Evolutionary conservation across 345 rosid species (phyloP), one percentile per base, ranked within the genome.

Genomic region (Carallia pectinifolia): DNA sequence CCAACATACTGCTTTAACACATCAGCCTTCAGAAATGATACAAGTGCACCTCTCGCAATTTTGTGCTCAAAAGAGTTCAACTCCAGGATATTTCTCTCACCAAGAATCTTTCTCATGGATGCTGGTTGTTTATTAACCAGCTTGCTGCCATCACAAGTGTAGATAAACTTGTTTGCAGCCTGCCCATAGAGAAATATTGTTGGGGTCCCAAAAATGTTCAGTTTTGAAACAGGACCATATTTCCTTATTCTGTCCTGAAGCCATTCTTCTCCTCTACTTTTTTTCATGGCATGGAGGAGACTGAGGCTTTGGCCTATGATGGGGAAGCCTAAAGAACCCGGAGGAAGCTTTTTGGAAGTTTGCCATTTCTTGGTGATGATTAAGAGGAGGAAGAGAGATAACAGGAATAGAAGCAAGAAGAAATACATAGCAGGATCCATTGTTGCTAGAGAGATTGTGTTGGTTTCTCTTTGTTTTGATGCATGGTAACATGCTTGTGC

Each of bases 191-290:
- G 30, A 64, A 83, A 75, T 34, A 78, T 70, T 0, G 81, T 66
- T 1, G 75, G 77, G 12, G 48, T 65, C 48, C 76, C 80, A 7
- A 81, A 68, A 19, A 83, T 47, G 23, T 56, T 72, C 59, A 76
- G 64, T 56, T 82, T 85, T 0, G 83, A 81, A 27, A 85, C n/a
- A 0, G 82, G 78, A 2, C 86, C 86, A 4, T 79, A 75, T 56
- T 77, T 81, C 4, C 33, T 59, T 29, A 23, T 60, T 65, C 77
- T 79, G 18, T 72, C 69, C 13, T 23, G 71, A 30, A 85, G 31
- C 83, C 86, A 79, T 60, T 71, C n/a, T 52, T 81, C 81, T 16
- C 61, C 67, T 4, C 56, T 69, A 59, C 73, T 73, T 15, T 63
- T 30, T 1, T 37, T 67, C 83, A 73, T 8, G 65, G 84, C 73